Conservation (phyloP, 768 basidiomycete genomes). For the Tylopilus plumbeoviolaceoides region DNA sequence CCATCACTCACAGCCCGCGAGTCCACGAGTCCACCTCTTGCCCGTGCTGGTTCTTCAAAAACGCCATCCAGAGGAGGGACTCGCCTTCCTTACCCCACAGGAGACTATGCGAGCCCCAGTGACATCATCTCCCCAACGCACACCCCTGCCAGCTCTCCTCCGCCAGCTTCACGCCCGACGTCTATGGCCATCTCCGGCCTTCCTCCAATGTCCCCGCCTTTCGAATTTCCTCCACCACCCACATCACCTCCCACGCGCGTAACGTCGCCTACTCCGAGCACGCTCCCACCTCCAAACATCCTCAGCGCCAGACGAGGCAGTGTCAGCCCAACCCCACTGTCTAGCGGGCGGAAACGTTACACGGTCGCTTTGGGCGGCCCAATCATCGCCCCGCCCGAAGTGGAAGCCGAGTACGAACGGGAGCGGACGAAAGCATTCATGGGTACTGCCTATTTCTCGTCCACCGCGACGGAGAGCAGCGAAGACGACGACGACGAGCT, state of each 20-base stretch:
- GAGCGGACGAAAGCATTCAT: constrained; percentile 25
- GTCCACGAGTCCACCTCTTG: constrained; percentile 60
- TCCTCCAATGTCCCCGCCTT: constrained; percentile 28
- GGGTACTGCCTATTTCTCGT: constrained; percentile 43
- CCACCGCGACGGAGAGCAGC: constrained; percentile 32
- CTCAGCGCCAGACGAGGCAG: constrained; percentile 45
- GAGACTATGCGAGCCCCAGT: constrained; percentile 72
- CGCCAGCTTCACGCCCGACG: constrained; percentile 36
- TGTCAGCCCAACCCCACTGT: constrained; percentile 64
- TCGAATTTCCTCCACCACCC: constrained; percentile 16
- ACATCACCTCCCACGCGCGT: constrained; percentile 23
- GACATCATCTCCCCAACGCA: constrained; percentile 36
- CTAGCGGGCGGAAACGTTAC: constrained; percentile 62
- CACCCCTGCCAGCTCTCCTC: constrained; percentile 47
- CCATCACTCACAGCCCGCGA: constrained; percentile 49
- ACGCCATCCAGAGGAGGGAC: constrained; percentile 29
- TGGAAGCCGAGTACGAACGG: constrained; percentile 28
- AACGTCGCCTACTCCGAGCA: constrained; percentile 23
- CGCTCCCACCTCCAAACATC: constrained; percentile 42
- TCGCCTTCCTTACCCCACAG: constrained; percentile 76
- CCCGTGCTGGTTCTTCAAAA: constrained; percentile 40
- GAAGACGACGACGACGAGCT: constrained; percentile 37
- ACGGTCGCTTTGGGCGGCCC: constrained; percentile 82
- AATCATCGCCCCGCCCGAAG: constrained; percentile 41
- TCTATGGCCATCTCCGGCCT: constrained; percentile 45